Evolutionary conservation across 2,329 filamentous ascomycete genomes (phyloP).

Genomic region (Pseudocercospora cruenta): DNA sequence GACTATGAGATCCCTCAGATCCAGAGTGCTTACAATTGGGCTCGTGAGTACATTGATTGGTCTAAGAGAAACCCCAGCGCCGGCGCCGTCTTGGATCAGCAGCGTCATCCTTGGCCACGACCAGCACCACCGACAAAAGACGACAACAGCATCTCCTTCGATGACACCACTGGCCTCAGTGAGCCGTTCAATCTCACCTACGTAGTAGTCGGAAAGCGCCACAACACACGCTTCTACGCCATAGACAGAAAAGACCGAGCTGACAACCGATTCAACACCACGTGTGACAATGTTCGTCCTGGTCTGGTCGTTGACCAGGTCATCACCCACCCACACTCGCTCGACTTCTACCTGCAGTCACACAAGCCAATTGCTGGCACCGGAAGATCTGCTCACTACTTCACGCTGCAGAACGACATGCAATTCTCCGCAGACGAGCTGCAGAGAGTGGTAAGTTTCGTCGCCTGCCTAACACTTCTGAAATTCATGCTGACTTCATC

Average conservation of each 20-base stretch:
- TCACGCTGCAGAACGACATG: constrained; percentile 35
- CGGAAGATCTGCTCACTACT: constrained; percentile 40
- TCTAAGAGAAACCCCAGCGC: too few relatives aligned
- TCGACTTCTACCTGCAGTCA: constrained; percentile 43
- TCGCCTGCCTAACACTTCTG: too few relatives aligned
- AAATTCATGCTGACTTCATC: neutral
- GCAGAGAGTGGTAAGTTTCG: neutral
- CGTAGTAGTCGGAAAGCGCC: constrained; percentile 46
- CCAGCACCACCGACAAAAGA: too few relatives aligned
- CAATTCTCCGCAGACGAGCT: neutral
- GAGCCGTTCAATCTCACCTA: neutral
- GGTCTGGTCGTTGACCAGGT: constrained; percentile 38
- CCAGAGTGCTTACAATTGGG: neutral
- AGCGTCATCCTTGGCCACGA: neutral
- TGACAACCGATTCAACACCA: too few relatives aligned
- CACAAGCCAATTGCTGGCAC: constrained; percentile 40
- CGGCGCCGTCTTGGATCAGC: neutral
- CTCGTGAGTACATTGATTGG: neutral
- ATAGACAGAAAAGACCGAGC: too few relatives aligned
- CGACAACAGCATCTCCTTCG: too few relatives aligned
- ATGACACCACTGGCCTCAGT: neutral
- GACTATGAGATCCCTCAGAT: constrained; percentile 14
- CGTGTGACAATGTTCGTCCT: constrained; percentile 21
- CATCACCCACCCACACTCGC: constrained; percentile 34
- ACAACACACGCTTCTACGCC: constrained; percentile 49